Base-by-base conservation (phyloP, 257 asterid species). In the Penstemon davidsonii region DNA sequence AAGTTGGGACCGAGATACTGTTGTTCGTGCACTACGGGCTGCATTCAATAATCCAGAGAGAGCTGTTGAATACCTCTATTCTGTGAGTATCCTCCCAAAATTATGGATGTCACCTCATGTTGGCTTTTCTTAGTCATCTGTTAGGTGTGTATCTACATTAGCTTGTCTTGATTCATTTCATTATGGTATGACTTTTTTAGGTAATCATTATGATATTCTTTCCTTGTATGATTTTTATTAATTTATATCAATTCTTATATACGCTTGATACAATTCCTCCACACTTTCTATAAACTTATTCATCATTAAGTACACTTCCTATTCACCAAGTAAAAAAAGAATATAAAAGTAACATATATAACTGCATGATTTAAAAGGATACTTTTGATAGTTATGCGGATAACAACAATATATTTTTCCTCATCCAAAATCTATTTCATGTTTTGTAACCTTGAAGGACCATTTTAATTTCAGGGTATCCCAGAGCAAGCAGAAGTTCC, bases 41-140 rank as follows among this genome's bases (percentile, higher is more conserved):
- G 97, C 97, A 61, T 91, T 37, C 76, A 91, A 91, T 69, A 91
- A 91, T 75, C 97, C 97, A 2, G 96, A 87, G 83, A 81, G 96
- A 81, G 96, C 97, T 58, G 91, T 91, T 69, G 97, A 91, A 15
- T 91, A 88, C 81, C 83, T 91, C 40, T 91, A 91, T 75, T 85
- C 95, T 42, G 97, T 91, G 75, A 80, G 97, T 84, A 59, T 63
- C 68, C 63, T 59, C 60, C 40, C 56, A 52, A 62, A 38, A 60
- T 66, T 36, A 19, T 53, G 52, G 19, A 52, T 40, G 44, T 5
- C 44, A 8, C n/a, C 33, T 65, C 58, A 25, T 3, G 59, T 65
- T 36, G 51, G 12, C 53, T 13, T 54, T 60, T 63, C 60, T 33
- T 58, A 15, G 33, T 25, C 33, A 1, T 25, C 33, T 2, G 33